phyloP scores from a whole-genome alignment of 169 alveolate genomes.

The Nephromyces sp. region DNA sequence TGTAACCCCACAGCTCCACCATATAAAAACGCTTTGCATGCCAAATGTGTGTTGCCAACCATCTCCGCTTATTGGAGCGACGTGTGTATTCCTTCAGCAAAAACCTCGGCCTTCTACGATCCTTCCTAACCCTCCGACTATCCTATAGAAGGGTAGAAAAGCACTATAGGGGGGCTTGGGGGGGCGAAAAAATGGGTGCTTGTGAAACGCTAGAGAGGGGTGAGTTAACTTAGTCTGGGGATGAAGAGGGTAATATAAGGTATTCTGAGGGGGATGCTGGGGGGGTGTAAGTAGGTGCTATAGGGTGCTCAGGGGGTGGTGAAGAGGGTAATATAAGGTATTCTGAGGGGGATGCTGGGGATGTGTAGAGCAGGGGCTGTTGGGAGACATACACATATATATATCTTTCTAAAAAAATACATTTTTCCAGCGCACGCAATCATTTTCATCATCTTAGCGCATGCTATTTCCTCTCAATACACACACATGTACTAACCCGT shows the following conservation, averaged over 20 bases:
- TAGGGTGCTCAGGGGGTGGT: background rate
- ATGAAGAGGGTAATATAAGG: background rate
- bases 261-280: background rate
- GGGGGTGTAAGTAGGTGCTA: background rate
- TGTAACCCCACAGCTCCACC: slow-evolving; percentile 73
- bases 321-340: background rate
- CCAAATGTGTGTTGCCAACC: slow-evolving; percentile 85
- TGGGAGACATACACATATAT: no score
- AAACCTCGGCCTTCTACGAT: background rate
- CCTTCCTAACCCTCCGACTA: background rate
- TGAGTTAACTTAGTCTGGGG: background rate
- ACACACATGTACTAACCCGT: slow-evolving; percentile 32
- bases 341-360: background rate
- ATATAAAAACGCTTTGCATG: slow-evolving; percentile 83
- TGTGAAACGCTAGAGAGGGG: background rate
- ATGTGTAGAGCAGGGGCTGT: background rate
- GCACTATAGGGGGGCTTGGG: background rate
- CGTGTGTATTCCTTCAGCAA: background rate
- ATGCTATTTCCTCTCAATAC: background rate
- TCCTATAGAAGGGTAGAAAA: background rate
- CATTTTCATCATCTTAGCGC: background rate
- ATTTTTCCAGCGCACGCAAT: no score
- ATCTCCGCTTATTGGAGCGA: slow-evolving; percentile 30
- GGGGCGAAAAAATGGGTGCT: background rate
- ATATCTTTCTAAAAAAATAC: no score